Percentiles rank a stretch among this genome's conserved stretches.
Evolutionary conservation across 768 basidiomycete species (phyloP).

Genomic region (Inosperma sp.): DNA sequence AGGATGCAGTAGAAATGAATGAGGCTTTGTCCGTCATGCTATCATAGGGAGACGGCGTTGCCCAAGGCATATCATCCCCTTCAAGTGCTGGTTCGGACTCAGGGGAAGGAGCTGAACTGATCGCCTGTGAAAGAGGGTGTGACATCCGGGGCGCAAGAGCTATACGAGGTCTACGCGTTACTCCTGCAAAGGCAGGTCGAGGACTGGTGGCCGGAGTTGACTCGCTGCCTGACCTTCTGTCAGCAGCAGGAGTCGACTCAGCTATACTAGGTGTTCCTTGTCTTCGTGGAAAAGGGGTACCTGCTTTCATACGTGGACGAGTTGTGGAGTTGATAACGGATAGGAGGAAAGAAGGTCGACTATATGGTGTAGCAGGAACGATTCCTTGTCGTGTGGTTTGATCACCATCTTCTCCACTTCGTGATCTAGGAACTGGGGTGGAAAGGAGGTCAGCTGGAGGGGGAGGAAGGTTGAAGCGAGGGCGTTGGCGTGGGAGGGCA

Average conservation of each 20-base stretch:
- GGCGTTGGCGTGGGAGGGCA: slow-evolving; percentile 54
- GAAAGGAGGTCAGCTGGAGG: slow-evolving; percentile 39
- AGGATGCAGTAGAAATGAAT: slow-evolving; percentile 78
- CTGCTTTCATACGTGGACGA: slow-evolving; percentile 62
- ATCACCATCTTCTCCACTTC: slow-evolving; percentile 20
- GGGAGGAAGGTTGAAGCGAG: slow-evolving; percentile 54
- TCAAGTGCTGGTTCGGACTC: slow-evolving; percentile 19
- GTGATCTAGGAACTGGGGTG: slow-evolving; percentile 29
- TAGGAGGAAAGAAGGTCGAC: slow-evolving; percentile 76
- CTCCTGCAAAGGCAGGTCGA: slow-evolving; percentile 54
- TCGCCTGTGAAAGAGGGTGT: slow-evolving; percentile 62
- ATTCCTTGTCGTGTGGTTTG: slow-evolving; percentile 27
- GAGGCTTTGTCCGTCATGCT: slow-evolving; percentile 55
- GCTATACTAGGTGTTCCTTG: slow-evolving; percentile 30
- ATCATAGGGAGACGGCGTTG: slow-evolving; percentile 44
- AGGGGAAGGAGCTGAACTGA: slow-evolving; percentile 25
- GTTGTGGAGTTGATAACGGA: slow-evolving; percentile 80
- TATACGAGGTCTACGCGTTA: slow-evolving; percentile 58
- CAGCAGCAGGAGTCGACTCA: slow-evolving; percentile 33
- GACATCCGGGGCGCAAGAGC: slow-evolving; percentile 41
- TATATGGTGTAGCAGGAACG: slow-evolving; percentile 61
- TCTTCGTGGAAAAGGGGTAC: slow-evolving; percentile 56
- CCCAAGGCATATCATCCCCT: slow-evolving; percentile 24
- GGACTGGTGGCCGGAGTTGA: slow-evolving; percentile 32
- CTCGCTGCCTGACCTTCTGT: slow-evolving; percentile 14